Evolutionary conservation across 2,329 filamentous ascomycete species (phyloP), one percentile per base, ranked within the genome.

Genomic region (Emergomyces africanus): DNA sequence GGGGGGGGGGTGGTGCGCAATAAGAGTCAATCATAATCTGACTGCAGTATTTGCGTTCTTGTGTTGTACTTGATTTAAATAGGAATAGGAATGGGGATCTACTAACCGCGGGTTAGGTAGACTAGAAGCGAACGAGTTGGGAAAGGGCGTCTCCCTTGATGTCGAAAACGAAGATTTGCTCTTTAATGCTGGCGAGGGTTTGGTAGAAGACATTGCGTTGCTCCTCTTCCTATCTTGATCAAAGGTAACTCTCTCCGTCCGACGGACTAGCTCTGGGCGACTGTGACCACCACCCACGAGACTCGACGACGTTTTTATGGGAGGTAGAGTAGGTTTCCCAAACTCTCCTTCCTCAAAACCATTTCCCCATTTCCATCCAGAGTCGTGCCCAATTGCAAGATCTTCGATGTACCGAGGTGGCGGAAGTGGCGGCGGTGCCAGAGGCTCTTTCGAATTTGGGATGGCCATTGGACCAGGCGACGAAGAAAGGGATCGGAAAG

Each of bases 321-420:
- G 76, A 5, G 78, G 72, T 54, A 77, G 68, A 15, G 63, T 60
- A 15, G 65, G 61, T 54, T 69, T 70, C 58, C 75, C 76, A 68
- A 80, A 78, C 63, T 77, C 74, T 41, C 53, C 54, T 28, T 58
- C 71, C 60, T 74, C 76, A 51, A 75, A 75, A 56, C 76, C 75
- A 71, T 86, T 85, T 62, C 79, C 81, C 78, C 81, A 83, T 69
- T 80, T 75, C 83, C 83, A 86, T 61, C 80, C 83, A 59, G 80
- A 77, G 70, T 87, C 84, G 65, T 80, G 77, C 41, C 82, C 83
- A 62, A 77, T 70, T 65, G 77, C 74, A 63, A 83, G 72, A 61
- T 83, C 80, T 64, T 77, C 75, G 61, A 86, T 79, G 68, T 79
- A 74, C 70, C 77, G 78, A 57, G 84, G 81, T 60, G 85, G 85